Percentiles rank a stretch among this genome's conserved stretches.
phyloP scores from a whole-genome alignment of 192 early-diverging fungal species.

The Phycomyces nitens region DNA sequence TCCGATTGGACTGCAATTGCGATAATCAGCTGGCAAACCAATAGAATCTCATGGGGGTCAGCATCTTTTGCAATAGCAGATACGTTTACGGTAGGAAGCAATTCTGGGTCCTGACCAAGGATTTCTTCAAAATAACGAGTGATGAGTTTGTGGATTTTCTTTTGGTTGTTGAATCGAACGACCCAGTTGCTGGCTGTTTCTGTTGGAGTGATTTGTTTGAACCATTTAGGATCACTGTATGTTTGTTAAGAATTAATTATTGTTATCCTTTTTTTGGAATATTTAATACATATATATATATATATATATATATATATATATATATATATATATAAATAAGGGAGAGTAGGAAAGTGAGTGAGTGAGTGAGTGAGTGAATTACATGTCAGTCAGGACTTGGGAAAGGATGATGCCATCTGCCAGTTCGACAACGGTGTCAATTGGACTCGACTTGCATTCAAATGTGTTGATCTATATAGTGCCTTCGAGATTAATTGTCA shows the following conservation, averaged over 20 bases:
- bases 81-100: conserved; percentile 69
- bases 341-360: conserved; percentile 32
- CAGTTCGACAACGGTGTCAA: conserved; percentile 63
- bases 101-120: conserved; percentile 59
- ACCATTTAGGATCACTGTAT: conserved; percentile 85
- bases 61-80: conserved; percentile 82
- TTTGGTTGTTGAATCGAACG: conserved; percentile 87
- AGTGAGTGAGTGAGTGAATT: too few relatives aligned
- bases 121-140: conserved; percentile 86
- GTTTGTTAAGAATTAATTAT: background rate
- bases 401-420: conserved; percentile 77
- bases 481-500: background rate
- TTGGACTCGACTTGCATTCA: conserved; percentile 46
- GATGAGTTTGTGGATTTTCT: conserved; percentile 84
- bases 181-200: conserved; percentile 92
- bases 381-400: conserved; percentile 86
- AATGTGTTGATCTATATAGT: conserved; percentile 62
- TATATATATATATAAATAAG: too few relatives aligned
- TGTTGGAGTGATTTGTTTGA: conserved; percentile 68
- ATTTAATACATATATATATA: too few relatives aligned
- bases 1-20: conserved; percentile 88
- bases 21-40: conserved; percentile 83
- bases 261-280: background rate
- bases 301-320: too few relatives aligned
- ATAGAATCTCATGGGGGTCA: conserved; percentile 68